phyloP scores from a whole-genome alignment of 306 rosid genomes.

The Leucaena leucocephala region DNA sequence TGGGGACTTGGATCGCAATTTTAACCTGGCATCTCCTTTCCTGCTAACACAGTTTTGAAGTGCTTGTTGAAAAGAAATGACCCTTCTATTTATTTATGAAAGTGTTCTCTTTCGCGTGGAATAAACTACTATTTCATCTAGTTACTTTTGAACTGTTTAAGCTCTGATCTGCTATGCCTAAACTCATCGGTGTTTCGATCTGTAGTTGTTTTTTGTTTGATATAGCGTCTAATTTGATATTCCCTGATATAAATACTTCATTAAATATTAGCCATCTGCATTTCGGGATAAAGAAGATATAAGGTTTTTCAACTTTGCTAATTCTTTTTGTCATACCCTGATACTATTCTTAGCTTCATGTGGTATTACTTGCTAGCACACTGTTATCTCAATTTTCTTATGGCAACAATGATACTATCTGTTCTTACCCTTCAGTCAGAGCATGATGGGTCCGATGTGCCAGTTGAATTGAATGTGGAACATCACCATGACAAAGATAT shows the following conservation, averaged over 20 bases:
- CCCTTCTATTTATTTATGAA: background rate
- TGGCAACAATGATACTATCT: constrained; percentile 26
- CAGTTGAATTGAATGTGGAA: constrained; percentile 74
- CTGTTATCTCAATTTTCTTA: constrained; percentile 15
- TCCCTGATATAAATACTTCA: constrained; percentile 19
- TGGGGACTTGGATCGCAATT: constrained; percentile 4
- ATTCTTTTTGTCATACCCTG: constrained; percentile 18
- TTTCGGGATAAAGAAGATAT: constrained; percentile 18
- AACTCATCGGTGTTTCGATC: constrained; percentile 21
- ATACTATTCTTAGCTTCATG: constrained; percentile 25
- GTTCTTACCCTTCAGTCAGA: constrained; percentile 61
- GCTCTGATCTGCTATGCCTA: constrained; percentile 20
- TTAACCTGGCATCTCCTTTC: constrained; percentile 28
- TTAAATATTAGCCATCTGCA: constrained; percentile 22
- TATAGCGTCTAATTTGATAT: constrained; percentile 17
- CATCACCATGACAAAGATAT: constrained; percentile 73
- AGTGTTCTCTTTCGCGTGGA: background rate
- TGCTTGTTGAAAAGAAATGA: constrained; percentile 23
- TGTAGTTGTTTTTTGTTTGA: constrained; percentile 18
- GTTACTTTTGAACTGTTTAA: constrained; percentile 13
- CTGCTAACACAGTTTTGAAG: constrained; percentile 6
- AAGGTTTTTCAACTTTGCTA: constrained; percentile 33
- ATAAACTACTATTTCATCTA: constrained; percentile 2
- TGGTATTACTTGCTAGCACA: constrained; percentile 23
- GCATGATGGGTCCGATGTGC: constrained; percentile 95